These are phyloP conservation scores for Aureobasidium sp. DNA, from an alignment of 2,329 filamentous ascomycete genomes.

Conservation along the genomic window DNA sequence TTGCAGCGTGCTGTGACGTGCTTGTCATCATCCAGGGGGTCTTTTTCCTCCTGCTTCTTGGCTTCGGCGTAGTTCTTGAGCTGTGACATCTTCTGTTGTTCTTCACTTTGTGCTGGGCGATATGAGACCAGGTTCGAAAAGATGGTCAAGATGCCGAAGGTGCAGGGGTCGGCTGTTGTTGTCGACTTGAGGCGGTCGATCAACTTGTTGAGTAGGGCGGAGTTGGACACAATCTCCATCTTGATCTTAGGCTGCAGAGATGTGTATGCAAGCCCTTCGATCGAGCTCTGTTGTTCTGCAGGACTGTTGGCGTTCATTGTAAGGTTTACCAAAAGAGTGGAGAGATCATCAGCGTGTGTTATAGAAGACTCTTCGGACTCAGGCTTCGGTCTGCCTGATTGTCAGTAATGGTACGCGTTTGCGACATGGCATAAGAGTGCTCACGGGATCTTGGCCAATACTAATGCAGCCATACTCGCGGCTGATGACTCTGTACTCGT, in stretches of 20 bases:
- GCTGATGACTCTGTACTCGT: constrained; percentile 56
- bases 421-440: not conserved
- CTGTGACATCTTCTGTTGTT: constrained; percentile 86
- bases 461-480: constrained; percentile 45
- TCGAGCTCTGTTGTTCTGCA: constrained; percentile 54
- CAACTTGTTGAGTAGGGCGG: constrained; percentile 61
- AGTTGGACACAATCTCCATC: constrained; percentile 66
- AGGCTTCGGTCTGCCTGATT: not conserved
- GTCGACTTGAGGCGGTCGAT: constrained; percentile 54
- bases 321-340: constrained; percentile 56
- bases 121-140: constrained; percentile 80
- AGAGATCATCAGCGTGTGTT: constrained; percentile 39
- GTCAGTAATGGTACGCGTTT: not conserved
- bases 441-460: constrained; percentile 48
- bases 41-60: constrained; percentile 54
- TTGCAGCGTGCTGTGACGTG: constrained; percentile 71
- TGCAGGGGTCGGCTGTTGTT: constrained; percentile 28
- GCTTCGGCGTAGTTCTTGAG: constrained; percentile 92
- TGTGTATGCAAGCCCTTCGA: constrained; percentile 89
- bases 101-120: constrained; percentile 69
- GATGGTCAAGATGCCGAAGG: constrained; percentile 82
- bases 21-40: constrained; percentile 68
- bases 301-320: constrained; percentile 50
- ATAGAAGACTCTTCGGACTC: constrained; percentile 12
- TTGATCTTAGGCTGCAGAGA: constrained; percentile 81